Base-by-base conservation (phyloP, 306 rosid species). In the Urtica urens region DNA sequence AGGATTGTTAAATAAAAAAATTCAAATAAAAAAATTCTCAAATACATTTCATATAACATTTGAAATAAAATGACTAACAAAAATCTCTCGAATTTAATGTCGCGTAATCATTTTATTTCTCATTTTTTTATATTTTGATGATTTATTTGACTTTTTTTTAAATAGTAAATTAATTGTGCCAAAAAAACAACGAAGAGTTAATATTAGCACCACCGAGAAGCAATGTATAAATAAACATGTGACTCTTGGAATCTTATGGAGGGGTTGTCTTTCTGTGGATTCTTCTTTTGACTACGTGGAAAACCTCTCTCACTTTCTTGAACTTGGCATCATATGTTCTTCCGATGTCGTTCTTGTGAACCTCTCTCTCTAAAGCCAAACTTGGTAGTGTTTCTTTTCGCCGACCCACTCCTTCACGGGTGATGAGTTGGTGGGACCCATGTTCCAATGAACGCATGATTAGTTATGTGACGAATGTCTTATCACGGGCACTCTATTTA, bases 361-460 rank as follows among this genome's bases (percentile, higher is more conserved):
- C 17, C 53, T 27, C 33, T 49, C 38, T 15, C 19, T 48, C 4
- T 48, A 22, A 46, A 25, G 21, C 26, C 19, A 46, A 23, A 25
- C 33, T 13, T 23, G 14, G 16, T 39, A 1, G 14, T 19, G 29
- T 3, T 30, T 33, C 19, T 40, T 18, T 9, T 49, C 21, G 40
- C 55, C 55, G 56, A 31, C 56, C 56, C 56, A 31, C 27, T 51
- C 34, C 30, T 51, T 51, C 56, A 51, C 56, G 56, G 56, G 56
- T 19, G 27, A 26, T 27, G 42, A 33, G 23, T 13, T 12, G 29
- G 43, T 51, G 42, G 57, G 22, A 1, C 43, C 57, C 57, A 33
- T 29, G 37, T 16, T 25, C 18, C 53, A n/a, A n/a, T n/a, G n/a
- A n/a, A n/a, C n/a, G n/a, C n/a, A n/a, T n/a, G n/a, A n/a, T n/a